A percentile compares a stretch with the other conserved stretches of the same genome.
Evolutionary conservation across 495 filamentous ascomycete genomes (phyloP).

Genomic region (Bryoglossum gracile): DNA sequence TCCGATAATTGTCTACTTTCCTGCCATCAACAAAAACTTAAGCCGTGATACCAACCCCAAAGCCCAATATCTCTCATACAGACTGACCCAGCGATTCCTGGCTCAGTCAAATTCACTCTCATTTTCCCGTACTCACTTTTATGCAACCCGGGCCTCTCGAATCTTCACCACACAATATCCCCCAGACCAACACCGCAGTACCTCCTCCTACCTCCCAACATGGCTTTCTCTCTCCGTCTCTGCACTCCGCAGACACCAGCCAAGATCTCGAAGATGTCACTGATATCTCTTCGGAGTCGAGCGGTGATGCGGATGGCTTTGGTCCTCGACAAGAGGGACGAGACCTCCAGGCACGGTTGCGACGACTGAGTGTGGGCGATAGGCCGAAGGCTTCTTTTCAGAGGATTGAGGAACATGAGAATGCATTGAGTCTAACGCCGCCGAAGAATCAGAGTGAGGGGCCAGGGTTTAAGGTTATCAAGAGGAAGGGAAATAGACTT

Average conservation of each 20-base stretch:
- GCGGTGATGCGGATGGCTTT: conserved; percentile 19
- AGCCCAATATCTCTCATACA: conserved; percentile 6
- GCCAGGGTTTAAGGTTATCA: conserved; percentile 55
- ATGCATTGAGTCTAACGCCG: conserved; percentile 40
- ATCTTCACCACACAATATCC: conserved; percentile 47
- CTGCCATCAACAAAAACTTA: background rate
- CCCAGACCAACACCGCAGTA: conserved; percentile 36
- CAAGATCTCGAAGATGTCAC: conserved; percentile 25
- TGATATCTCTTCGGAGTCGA: conserved; percentile 22
- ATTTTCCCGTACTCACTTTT: conserved; percentile 51
- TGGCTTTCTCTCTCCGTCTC: conserved; percentile 55
- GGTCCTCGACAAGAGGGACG: conserved; percentile 10
- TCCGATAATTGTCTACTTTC: background rate
- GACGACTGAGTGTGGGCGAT: conserved; percentile 29
- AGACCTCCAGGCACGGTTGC: conserved; percentile 26
- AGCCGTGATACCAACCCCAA: background rate
- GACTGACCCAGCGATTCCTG: conserved; percentile 26
- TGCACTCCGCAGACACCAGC: conserved; percentile 34
- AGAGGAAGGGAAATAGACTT: conserved; percentile 32
- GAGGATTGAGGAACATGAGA: conserved; percentile 69
- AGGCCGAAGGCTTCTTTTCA: conserved; percentile 41
- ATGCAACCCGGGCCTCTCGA: conserved; percentile 80
- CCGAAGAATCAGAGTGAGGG: conserved; percentile 39
- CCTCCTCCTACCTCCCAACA: conserved; percentile 53
- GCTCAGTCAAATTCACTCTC: conserved; percentile 22